A percentile compares a stretch with the other conserved stretches of the same genome.
These are phyloP conservation scores for Penicillium crystallinum DNA, from an alignment of 495 filamentous ascomycete species.

Conservation along the genomic window DNA sequence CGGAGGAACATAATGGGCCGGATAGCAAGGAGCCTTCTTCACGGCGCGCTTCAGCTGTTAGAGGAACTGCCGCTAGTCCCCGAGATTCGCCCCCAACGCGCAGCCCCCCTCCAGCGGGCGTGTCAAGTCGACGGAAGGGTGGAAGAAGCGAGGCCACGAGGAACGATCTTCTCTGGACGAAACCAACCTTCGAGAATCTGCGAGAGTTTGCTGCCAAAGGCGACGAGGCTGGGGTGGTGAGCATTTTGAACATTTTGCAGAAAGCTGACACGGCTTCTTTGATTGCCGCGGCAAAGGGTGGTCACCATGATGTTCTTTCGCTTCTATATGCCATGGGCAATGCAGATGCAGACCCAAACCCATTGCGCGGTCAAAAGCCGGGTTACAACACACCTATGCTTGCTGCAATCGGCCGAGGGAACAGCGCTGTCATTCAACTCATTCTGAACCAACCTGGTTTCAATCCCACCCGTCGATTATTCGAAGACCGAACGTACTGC, in stretches of 20 bases:
- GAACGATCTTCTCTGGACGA: conserved; percentile 59
- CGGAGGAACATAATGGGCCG: conserved; percentile 53
- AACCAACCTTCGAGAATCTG: conserved; percentile 63
- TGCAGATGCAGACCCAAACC: conserved; percentile 74
- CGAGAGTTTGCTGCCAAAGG: conserved; percentile 76
- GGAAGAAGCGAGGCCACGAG: conserved; percentile 55
- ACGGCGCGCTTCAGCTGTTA: conserved; percentile 55
- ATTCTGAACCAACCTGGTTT: conserved; percentile 74
- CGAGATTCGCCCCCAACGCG: conserved; percentile 54
- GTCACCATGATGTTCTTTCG: conserved; percentile 80
- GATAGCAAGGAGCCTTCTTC: conserved; percentile 59
- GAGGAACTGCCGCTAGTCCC: conserved; percentile 45
- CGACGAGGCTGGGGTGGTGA: conserved; percentile 71
- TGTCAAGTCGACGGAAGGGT: conserved; percentile 45
- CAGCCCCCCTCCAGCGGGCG: conserved; percentile 42
- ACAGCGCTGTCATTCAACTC: conserved; percentile 72
- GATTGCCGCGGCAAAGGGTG: conserved; percentile 86
- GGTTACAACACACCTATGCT: conserved; percentile 83
- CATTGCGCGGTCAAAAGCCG: conserved; percentile 44
- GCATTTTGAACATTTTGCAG: conserved; percentile 69
- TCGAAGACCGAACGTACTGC: conserved; percentile 68
- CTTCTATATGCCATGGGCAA: conserved; percentile 76
- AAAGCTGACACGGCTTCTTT: conserved; percentile 80
- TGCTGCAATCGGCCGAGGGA: conserved; percentile 87
- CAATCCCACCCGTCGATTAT: conserved; percentile 64